Evolutionary conservation across 2,329 filamentous ascomycete species (phyloP).

Genomic region (Epicoccum sorghinum): DNA sequence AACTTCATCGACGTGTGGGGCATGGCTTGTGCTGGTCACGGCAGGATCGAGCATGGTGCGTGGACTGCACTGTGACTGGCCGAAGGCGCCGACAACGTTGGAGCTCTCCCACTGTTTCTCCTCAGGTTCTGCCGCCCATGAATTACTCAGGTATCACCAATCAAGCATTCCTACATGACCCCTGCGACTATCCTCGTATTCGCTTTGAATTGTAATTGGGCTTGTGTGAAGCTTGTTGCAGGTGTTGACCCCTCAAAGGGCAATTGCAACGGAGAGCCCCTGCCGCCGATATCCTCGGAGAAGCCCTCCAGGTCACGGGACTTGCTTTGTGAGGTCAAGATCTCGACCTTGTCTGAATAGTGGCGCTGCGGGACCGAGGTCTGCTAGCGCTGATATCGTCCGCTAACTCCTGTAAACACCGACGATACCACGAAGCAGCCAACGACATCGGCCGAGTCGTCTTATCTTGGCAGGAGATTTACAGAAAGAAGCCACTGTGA

Average conservation of each 20-base stretch:
- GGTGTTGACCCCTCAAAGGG: background rate
- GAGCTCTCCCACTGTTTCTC: conserved; percentile 2
- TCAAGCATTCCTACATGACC: conserved; percentile 13
- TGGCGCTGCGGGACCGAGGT: background rate
- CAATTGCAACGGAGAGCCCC: background rate
- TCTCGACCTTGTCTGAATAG: background rate
- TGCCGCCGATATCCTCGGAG: background rate
- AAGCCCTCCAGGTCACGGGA: background rate
- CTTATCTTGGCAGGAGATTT: too few relatives aligned
- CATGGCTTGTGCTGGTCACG: conserved; percentile 5
- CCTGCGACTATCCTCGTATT: conserved; percentile 5
- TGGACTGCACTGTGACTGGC: conserved; percentile 1
- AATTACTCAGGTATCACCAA: conserved; percentile 46
- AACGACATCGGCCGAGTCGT: background rate
- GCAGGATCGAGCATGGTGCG: conserved; percentile 8
- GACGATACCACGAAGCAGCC: background rate
- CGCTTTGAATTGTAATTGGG: background rate
- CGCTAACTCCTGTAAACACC: conserved; percentile 3
- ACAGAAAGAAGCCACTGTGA: background rate
- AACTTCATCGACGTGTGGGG: conserved; percentile 8
- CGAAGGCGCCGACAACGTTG: background rate
- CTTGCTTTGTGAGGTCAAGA: background rate
- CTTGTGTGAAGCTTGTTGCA: too few relatives aligned
- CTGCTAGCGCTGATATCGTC: background rate
- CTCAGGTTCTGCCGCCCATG: conserved; percentile 13